Percentiles rank a stretch among this genome's conserved stretches.
Conservation (phyloP, 805 yeast species). For the Ogataea methylovora region DNA sequence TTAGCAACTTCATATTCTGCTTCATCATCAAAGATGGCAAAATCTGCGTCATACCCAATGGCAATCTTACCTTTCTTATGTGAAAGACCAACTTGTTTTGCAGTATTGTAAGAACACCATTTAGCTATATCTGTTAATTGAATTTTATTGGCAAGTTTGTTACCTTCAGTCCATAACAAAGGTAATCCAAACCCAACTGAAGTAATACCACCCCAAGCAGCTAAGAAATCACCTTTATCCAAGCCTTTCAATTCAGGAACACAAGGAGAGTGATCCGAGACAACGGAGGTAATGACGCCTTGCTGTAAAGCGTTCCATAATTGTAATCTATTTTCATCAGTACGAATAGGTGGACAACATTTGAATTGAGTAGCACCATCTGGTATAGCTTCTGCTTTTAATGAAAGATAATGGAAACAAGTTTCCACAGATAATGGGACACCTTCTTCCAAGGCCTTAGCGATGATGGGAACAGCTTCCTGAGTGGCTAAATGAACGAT, state of each 20-base stretch:
- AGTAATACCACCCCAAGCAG: conserved; percentile 96
- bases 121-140: conserved; percentile 53
- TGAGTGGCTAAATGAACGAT: conserved; percentile 87
- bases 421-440: conserved; percentile 82
- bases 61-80: conserved; percentile 66
- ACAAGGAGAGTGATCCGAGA: conserved; percentile 94
- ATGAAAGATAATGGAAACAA: conserved; percentile 83
- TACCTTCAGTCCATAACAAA: conserved; percentile 69
- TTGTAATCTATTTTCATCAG: conserved; percentile 58
- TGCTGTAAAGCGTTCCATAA: conserved; percentile 74
- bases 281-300: conserved; percentile 72
- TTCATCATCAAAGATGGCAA: conserved; percentile 70
- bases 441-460: conserved; percentile 49
- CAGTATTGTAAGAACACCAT: conserved; percentile 83
- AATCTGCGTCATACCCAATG: conserved; percentile 83
- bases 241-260: conserved; percentile 84
- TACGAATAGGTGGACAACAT: conserved; percentile 92
- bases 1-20: conserved; percentile 43
- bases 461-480: conserved; percentile 69
- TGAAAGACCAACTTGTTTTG: conserved; percentile 73
- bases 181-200: conserved; percentile 90
- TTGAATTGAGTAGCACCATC: conserved; percentile 77
- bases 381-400: conserved; percentile 72
- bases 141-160: conserved; percentile 43
- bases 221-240: conserved; percentile 77